Evolutionary conservation across 1,284 basidiomycete species (phyloP).

Genomic region (Rhodotorula sp.): DNA sequence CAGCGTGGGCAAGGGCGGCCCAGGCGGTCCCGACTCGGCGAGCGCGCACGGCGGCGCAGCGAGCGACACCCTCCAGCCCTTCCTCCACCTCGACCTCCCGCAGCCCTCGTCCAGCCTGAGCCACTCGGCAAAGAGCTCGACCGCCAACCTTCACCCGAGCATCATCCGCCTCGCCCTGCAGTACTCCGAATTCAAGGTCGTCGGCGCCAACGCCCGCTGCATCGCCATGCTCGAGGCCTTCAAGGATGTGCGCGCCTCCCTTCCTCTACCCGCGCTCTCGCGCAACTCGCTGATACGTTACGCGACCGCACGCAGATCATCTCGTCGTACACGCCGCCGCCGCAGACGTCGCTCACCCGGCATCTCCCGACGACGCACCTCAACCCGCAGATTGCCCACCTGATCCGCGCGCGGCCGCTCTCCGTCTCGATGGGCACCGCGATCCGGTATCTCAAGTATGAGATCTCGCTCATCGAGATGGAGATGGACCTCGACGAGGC

Average conservation of each 20-base stretch:
- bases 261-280: background rate
- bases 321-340: constrained; percentile 78
- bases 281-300: background rate
- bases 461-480: constrained; percentile 88
- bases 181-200: constrained; percentile 81
- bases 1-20: background rate
- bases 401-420: constrained; percentile 83
- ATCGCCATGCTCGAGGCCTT: constrained; percentile 82
- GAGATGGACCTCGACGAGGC: constrained; percentile 94
- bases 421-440: constrained; percentile 96
- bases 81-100: constrained; percentile 47
- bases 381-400: constrained; percentile 85
- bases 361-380: constrained; percentile 79
- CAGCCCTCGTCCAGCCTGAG: constrained; percentile 34
- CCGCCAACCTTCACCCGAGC: constrained; percentile 79
- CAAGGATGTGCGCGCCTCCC: constrained; percentile 64
- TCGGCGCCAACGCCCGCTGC: constrained; percentile 82
- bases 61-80: constrained; percentile 39
- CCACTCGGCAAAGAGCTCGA: constrained; percentile 50
- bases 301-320: constrained; percentile 65
- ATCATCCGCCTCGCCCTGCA: constrained; percentile 75
- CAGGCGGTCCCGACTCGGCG: background rate
- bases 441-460: constrained; percentile 90
- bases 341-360: constrained; percentile 76
- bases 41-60: background rate